phyloP scores from a whole-genome alignment of 73 alveolate genomes.

The Symbiodinium pilosum region DNA sequence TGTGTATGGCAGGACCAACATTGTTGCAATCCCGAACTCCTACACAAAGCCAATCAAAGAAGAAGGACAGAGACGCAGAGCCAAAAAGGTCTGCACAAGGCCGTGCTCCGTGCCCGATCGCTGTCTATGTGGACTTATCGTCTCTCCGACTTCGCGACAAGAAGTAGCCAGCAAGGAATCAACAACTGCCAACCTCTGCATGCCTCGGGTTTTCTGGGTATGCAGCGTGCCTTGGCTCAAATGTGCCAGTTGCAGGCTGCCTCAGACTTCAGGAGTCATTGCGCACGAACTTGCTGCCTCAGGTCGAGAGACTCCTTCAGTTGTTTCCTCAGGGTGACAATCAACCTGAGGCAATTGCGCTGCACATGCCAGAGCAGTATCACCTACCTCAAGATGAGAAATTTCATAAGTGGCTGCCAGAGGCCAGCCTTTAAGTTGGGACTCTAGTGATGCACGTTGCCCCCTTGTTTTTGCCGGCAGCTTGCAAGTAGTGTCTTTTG shows the following conservation, averaged over 20 bases:
- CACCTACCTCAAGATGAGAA: conserved; percentile 15
- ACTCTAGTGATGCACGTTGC: background rate
- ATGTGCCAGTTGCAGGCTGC: too few relatives aligned
- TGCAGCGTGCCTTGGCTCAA: background rate
- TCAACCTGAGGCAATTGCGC: background rate
- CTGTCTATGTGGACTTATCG: conserved; percentile 65
- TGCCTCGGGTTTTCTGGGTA: background rate
- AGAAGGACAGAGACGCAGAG: background rate
- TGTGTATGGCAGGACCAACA: background rate
- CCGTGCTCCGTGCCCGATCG: conserved; percentile 80
- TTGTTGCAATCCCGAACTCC: conserved; percentile 5
- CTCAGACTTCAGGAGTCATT: background rate
- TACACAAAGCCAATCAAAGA: background rate
- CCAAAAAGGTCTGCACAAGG: conserved; percentile 17
- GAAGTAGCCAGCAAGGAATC: background rate
- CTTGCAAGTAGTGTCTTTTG: background rate
- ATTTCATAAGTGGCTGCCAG: background rate
- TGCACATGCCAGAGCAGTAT: conserved; percentile 18
- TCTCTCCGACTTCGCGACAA: conserved; percentile 19
- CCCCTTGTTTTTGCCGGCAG: background rate
- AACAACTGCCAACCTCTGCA: background rate
- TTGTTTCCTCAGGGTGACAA: background rate
- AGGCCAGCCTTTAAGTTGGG: background rate
- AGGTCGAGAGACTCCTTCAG: conserved; percentile 10
- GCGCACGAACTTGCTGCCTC: background rate